phyloP scores from a whole-genome alignment of 164 flowering plant genomes.

The Nymphaea colorata region DNA sequence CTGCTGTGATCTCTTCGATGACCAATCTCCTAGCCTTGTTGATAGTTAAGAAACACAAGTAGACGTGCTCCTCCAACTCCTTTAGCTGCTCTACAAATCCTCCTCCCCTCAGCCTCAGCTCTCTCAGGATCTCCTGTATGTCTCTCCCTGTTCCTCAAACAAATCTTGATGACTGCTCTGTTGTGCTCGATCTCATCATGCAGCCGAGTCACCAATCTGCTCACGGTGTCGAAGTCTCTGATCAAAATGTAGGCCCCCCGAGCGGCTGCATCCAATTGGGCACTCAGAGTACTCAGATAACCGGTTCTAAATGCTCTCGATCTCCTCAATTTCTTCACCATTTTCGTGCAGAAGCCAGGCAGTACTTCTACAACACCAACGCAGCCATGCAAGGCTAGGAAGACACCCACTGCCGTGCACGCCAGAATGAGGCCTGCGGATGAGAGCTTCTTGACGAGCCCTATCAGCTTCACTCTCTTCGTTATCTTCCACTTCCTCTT shows the following conservation, averaged over 20 bases:
- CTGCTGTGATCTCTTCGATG: constrained; percentile 27
- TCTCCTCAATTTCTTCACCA: constrained; percentile 6
- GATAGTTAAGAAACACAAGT: constrained; percentile 61
- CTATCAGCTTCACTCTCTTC: constrained; percentile 18
- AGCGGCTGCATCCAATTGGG: constrained; percentile 59
- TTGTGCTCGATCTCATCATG: constrained; percentile 56
- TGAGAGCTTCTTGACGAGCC: constrained; percentile 25
- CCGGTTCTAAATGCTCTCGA: neutral
- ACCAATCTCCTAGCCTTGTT: constrained; percentile 60
- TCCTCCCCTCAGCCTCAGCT: constrained; percentile 28
- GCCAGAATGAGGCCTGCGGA: constrained; percentile 22
- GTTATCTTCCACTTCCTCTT: constrained; percentile 18
- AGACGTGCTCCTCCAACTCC: constrained; percentile 65
- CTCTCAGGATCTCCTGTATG: constrained; percentile 54
- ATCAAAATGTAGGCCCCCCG: constrained; percentile 50
- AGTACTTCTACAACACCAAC: constrained; percentile 41
- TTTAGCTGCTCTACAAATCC: constrained; percentile 52
- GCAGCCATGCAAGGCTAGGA: constrained; percentile 37
- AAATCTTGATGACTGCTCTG: constrained; percentile 31
- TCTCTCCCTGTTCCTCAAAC: constrained; percentile 31
- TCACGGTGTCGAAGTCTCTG: constrained; percentile 63
- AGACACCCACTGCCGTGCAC: constrained; percentile 25
- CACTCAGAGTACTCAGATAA: constrained; percentile 10
- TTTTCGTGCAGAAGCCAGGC: constrained; percentile 4
- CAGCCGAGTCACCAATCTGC: constrained; percentile 40